A percentile compares a stretch with the other conserved stretches of the same genome.
These are phyloP conservation scores for Fraxinus velutina DNA, from an alignment of 305 asterid species.

Conservation along the genomic window DNA sequence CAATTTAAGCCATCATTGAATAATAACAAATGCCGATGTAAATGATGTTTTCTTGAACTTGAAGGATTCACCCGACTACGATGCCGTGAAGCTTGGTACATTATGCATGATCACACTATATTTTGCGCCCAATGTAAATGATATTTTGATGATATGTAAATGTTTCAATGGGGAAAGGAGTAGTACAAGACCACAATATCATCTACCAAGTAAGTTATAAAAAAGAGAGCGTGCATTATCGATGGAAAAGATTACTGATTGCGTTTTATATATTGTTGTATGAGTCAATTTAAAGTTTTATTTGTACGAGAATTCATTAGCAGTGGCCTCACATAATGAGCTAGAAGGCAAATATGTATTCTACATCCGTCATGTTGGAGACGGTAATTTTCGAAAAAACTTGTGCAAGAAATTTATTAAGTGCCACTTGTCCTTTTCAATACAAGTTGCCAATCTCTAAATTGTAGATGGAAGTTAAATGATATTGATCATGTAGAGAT, in stretches of 20 bases:
- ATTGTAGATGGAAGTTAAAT: background rate
- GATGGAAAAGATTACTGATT: background rate
- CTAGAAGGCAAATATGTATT: no score
- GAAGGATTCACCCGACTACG: no score
- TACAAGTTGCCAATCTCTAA: background rate
- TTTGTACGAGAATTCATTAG: background rate
- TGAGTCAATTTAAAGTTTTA: background rate
- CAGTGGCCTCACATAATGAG: no score
- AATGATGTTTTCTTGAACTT: no score
- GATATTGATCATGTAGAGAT: background rate
- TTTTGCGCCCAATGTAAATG: background rate
- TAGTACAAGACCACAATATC: background rate
- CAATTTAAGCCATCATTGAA: no score
- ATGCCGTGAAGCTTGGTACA: no score
- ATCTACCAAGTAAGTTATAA: background rate
- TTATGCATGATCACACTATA: no score
- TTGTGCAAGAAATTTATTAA: background rate
- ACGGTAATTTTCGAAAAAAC: no score
- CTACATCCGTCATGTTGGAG: no score
- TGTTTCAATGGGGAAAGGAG: background rate
- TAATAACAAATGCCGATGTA: no score
- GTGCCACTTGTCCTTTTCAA: no score
- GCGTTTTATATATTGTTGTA: background rate
- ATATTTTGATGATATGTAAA: background rate
- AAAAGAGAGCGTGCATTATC: no score